Percentiles rank a stretch among this genome's conserved stretches.
Evolutionary conservation across 202 grass and related monocot species (phyloP).

Genomic region (Zizania palustris): DNA sequence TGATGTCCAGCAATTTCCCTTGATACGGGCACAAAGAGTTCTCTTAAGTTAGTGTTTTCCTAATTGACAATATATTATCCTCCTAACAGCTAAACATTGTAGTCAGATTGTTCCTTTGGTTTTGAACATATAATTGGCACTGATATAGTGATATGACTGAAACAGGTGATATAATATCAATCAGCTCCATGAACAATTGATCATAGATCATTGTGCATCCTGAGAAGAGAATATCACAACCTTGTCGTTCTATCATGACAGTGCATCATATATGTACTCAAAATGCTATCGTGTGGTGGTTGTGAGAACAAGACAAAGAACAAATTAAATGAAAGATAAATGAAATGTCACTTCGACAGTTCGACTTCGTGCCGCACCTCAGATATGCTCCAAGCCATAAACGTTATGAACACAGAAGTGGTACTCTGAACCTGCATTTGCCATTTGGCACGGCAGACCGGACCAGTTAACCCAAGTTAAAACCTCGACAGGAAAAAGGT

Average conservation of each 20-base stretch:
- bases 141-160: not conserved
- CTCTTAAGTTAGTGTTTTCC: not conserved
- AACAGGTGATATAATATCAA: not conserved
- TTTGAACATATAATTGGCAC: not conserved
- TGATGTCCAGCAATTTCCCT: not conserved
- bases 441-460: constrained; percentile 31
- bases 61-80: not conserved
- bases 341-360: not conserved
- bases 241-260: not conserved
- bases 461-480: not conserved
- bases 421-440: constrained; percentile 75
- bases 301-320: not conserved
- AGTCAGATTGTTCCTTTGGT: not conserved
- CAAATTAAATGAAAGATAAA: not conserved
- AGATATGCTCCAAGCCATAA: constrained; percentile 81
- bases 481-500: constrained; percentile 13
- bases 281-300: not conserved
- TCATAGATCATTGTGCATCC: not conserved
- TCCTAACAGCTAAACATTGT: not conserved
- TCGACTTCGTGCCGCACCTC: constrained; percentile 47
- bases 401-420: constrained; percentile 80
- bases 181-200: not conserved
- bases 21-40: not conserved
- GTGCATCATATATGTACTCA: not conserved
- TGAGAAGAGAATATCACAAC: not conserved